Evolutionary conservation across 2,329 filamentous ascomycete genomes (phyloP), one percentile per base, ranked within the genome.

Genomic region (Parascedosporium putredinis): DNA sequence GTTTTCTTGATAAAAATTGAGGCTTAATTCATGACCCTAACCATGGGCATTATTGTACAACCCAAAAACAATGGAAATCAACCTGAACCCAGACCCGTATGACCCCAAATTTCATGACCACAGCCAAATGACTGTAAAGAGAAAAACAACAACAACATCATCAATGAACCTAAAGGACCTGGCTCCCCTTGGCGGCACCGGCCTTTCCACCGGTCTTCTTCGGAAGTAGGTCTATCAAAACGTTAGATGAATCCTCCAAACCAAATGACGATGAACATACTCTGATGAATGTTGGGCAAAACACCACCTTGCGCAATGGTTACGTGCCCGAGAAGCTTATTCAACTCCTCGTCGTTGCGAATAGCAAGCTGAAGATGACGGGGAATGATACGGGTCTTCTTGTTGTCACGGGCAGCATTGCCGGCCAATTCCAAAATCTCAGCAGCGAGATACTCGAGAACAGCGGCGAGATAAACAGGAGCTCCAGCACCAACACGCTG

Each of bases 371-470:
- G 93, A 45, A 98, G 83, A 74, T 98, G 93, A 73, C 93, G 89
- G 58, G 93, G 93, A 55, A 97, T 98, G 76, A 98, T 98, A 86
- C 93, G 90, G 58, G 91, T 98, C 86, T 97, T 97, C 88, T 98
- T 98, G 84, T 97, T 96, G 77, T 98, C 93, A 63, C 93, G 91
- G 57, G 93, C 93, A 64, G 93, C 93, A 72, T 98, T 98, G 63
- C 93, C 93, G 70, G 93, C 93, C 75, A 98, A 76, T 76, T 98
- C 93, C 65, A 98, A 89, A 62, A 98, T 96, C 78, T 98, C 93
- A 59, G 93, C 93, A 60, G 93, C 91, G 53, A 98, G 86, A 70
- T 98, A 98, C 76, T 98, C 93, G 46, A 98, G 88, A 50, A 98
- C 93, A 51, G 91, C 91, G 58, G 91, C 91, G 57, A 97, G 86